phyloP scores from a whole-genome alignment of 179 eudicot species.

The Patellifolia procumbens region DNA sequence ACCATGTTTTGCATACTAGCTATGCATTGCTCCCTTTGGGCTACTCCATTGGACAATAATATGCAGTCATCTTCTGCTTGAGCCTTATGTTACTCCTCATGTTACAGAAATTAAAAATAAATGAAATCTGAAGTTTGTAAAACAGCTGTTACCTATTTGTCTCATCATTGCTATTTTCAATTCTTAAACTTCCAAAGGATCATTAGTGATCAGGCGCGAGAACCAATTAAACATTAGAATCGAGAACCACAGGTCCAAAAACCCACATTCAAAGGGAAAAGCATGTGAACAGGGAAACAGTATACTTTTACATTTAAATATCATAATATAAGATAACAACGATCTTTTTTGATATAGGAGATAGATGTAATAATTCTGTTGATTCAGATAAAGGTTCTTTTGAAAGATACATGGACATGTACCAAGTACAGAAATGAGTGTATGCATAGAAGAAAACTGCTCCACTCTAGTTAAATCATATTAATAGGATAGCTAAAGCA shows the following conservation, averaged over 20 bases:
- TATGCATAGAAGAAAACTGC: constrained; percentile 13
- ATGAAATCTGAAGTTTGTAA: no score
- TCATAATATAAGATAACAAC: background rate
- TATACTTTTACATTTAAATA: background rate
- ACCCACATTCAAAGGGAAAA: background rate
- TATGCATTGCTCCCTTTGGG: background rate
- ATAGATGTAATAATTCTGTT: background rate
- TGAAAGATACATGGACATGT: background rate
- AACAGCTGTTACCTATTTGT: no score
- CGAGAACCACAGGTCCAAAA: background rate
- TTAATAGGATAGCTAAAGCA: background rate
- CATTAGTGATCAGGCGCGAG: background rate
- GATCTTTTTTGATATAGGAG: background rate
- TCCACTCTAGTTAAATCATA: constrained; percentile 2
- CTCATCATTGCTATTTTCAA: background rate
- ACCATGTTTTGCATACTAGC: background rate
- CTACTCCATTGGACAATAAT: background rate
- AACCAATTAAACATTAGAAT: background rate
- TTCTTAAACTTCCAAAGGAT: background rate
- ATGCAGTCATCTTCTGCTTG: background rate
- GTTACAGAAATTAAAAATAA: background rate
- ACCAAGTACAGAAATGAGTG: background rate
- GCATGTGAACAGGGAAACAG: background rate
- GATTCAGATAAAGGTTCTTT: background rate
- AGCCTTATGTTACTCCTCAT: no score